Base-by-base conservation (phyloP, 2,329 filamentous ascomycete species). In the Cladosporium oxysporum region DNA sequence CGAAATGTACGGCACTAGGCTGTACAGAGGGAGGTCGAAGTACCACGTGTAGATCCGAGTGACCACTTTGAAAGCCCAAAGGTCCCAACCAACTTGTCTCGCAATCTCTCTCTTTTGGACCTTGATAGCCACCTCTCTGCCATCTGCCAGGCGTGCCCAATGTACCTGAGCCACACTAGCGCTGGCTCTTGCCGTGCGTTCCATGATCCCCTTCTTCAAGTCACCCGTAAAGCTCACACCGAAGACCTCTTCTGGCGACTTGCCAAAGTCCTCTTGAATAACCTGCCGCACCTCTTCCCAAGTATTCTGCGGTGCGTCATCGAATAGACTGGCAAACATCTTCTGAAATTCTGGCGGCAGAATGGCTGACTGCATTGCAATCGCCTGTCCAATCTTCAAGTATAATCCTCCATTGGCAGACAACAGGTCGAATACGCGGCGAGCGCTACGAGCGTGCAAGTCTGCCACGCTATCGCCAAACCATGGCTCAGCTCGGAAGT, bases 241-340 rank as follows among this genome's bases (percentile, higher is more conserved):
- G 78, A 98, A 98, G 0, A 97, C 92, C 71, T 97, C 93, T 80
- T 97, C 92, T 0, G 90, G 88, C 28, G 88, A 88, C 76, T 87
- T 90, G 3, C 90, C 87, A 82, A 97, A 98, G 73, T 98, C 95
- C 76, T 96, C 88, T 26, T 87, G 83, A 49, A 99, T 91, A 14
- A 98, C 93, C 74, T 84, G 86, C 80, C 96, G 90, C 1, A 97
- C 89, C 60, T 94, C 91, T 70, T 83, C 85, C 93, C 93, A 98
- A 50, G 85, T 84, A 76, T 96, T 95, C 83, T 97, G 93, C 44
- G 94, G 93, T 69, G 95, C 95, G 81, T 98, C 94, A 76, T 98
- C 95, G 76, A 98, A 99, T 92, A 99, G 97, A 74, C 90, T 87
- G 26, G 90, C 84, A 76, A 99, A 99, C 93, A 97, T 98, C 74